Evolutionary conservation across 768 basidiomycete genomes (phyloP).

Genomic region (Lentinula boryana): DNA sequence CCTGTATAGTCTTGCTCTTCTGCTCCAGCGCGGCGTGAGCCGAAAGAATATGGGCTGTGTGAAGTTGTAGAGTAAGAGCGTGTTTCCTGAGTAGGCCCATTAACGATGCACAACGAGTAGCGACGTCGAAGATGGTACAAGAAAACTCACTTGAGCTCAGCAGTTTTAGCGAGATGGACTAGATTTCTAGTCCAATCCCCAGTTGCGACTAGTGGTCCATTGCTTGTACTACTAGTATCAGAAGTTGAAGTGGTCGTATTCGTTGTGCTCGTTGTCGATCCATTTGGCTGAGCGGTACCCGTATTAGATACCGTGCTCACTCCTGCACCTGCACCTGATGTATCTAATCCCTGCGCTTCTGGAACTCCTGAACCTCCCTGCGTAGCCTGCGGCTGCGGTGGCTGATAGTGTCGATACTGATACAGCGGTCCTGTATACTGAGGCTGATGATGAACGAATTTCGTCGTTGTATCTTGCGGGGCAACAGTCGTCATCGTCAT

Average conservation of each 20-base stretch:
- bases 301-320: not conserved
- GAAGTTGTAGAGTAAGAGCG: conserved; percentile 75
- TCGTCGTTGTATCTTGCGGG: conserved; percentile 3
- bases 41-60: conserved; percentile 82
- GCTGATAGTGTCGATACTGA: conserved; percentile 1
- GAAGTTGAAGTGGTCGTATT: no score
- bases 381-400: not conserved
- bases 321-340: not conserved
- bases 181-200: conserved; percentile 88
- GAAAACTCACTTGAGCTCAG: conserved; percentile 74
- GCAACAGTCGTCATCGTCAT: conserved; percentile 5
- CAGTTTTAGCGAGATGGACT: conserved; percentile 81
- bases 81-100: conserved; percentile 52
- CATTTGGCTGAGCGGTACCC: not conserved
- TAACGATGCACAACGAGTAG: not conserved
- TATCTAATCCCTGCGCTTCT: not conserved
- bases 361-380: not conserved
- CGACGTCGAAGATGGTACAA: not conserved
- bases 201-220: conserved; percentile 58
- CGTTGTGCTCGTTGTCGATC: no score
- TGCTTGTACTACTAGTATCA: no score
- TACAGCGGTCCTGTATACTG: not conserved
- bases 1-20: conserved; percentile 74
- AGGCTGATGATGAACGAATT: not conserved
- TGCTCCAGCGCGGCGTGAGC: conserved; percentile 76